Conservation (phyloP, 306 rosid species). For the Crataegus laevigata region DNA sequence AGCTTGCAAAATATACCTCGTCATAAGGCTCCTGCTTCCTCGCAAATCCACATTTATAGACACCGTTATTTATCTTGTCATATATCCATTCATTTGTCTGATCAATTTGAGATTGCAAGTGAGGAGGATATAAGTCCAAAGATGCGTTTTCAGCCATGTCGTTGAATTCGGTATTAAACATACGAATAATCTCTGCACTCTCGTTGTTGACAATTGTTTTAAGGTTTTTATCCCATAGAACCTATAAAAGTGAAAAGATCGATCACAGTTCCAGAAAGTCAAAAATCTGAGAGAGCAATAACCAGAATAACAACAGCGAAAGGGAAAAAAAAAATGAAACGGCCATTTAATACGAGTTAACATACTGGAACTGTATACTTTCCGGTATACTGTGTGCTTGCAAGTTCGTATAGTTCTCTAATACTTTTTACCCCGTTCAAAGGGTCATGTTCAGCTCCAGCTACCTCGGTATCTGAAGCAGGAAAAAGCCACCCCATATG, state of each 20-base stretch:
- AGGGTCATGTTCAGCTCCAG: slow-evolving; percentile 72
- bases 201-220: slow-evolving; percentile 83
- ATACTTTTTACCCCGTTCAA: slow-evolving; percentile 73
- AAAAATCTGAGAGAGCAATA: too few species aligned
- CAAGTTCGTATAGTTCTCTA: slow-evolving; percentile 81
- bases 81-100: slow-evolving; percentile 69
- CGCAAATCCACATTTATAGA: slow-evolving; percentile 90
- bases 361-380: slow-evolving; percentile 89
- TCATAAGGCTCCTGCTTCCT: slow-evolving; percentile 73
- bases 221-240: slow-evolving; percentile 89
- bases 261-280: not conserved
- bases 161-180: slow-evolving; percentile 78
- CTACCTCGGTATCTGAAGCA: slow-evolving; percentile 46
- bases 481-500: slow-evolving; percentile 87
- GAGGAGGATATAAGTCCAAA: slow-evolving; percentile 68
- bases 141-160: slow-evolving; percentile 60
- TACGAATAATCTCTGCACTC: slow-evolving; percentile 88
- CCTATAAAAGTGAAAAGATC: slow-evolving; percentile 33
- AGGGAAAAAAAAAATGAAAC: not conserved
- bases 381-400: slow-evolving; percentile 68
- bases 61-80: slow-evolving; percentile 65
- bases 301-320: not conserved
- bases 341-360: not conserved
- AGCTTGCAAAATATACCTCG: slow-evolving; percentile 30
- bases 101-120: slow-evolving; percentile 59